Percentiles rank a stretch among this genome's conserved stretches.
Conservation (phyloP, 768 basidiomycete genomes). For the Tephrocybe rancida region DNA sequence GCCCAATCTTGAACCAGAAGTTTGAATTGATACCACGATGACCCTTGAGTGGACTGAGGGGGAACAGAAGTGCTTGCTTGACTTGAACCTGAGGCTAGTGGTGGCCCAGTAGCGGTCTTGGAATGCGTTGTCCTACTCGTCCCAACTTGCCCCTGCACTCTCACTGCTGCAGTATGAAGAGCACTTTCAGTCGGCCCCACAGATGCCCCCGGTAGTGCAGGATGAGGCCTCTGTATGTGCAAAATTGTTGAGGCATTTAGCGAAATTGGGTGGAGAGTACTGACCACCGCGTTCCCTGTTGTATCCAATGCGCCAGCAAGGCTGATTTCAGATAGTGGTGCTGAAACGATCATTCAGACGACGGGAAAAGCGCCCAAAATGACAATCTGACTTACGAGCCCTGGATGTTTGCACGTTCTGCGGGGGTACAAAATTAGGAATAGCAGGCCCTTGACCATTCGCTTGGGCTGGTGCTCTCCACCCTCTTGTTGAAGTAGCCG, state of each 20-base stretch:
- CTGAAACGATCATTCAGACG: background rate
- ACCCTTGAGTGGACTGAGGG: background rate
- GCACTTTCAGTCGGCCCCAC: background rate
- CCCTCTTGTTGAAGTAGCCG: background rate
- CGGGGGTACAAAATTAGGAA: slow-evolving; percentile 10
- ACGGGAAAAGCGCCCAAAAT: background rate
- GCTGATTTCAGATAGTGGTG: slow-evolving; percentile 2
- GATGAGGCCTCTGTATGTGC: background rate
- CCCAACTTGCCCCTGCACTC: slow-evolving; percentile 4
- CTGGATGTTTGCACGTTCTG: background rate
- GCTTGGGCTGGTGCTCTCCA: background rate
- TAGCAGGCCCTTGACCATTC: background rate
- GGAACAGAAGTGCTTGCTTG: background rate
- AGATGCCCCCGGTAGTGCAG: background rate
- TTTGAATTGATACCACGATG: slow-evolving; percentile 1
- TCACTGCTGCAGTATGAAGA: background rate
- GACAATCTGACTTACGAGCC: background rate
- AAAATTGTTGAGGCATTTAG: too few relatives aligned
- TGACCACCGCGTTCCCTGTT: background rate
- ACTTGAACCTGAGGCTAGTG: background rate
- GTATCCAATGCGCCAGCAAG: slow-evolving; percentile 4
- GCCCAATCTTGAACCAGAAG: background rate
- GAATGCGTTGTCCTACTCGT: background rate
- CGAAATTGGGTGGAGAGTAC: background rate
- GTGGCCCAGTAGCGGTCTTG: background rate